Conservation (phyloP, 805 yeast genomes). For the Ogataea parapolymorpha region DNA sequence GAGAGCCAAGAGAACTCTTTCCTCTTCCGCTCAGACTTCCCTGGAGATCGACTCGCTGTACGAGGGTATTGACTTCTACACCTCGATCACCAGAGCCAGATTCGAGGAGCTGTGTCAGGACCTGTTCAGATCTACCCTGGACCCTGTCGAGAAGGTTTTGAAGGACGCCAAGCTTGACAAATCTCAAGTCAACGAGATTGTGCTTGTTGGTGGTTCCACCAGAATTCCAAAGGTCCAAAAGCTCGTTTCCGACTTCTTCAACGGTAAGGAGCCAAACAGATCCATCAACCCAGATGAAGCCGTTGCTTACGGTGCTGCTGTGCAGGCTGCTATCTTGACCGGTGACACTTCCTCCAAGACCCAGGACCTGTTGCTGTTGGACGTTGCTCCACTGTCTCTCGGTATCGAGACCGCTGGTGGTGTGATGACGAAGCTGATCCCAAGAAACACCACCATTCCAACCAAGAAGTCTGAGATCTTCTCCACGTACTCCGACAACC, state of each 20-base stretch:
- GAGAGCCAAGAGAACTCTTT: constrained; percentile 97
- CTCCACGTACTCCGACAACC: constrained; percentile 13
- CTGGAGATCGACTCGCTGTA: constrained; percentile 94
- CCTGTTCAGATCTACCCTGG: constrained; percentile 88
- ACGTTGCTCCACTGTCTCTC: constrained; percentile 13
- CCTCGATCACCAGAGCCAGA: constrained; percentile 95
- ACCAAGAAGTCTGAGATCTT: constrained; percentile 13
- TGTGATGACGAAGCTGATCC: constrained; percentile 13
- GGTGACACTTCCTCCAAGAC: constrained; percentile 14
- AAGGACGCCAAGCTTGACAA: constrained; percentile 51
- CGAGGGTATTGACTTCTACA: constrained; percentile 94
- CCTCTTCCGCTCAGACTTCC: constrained; percentile 93
- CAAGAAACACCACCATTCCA: constrained; percentile 13
- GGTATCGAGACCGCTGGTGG: constrained; percentile 15
- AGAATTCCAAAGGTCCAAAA: constrained; percentile 97
- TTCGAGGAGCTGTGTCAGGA: constrained; percentile 95
- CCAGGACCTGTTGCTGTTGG: constrained; percentile 10
- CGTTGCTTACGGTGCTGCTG: constrained; percentile 99
- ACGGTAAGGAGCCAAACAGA: constrained; percentile 95
- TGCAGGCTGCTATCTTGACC: constrained; percentile 83
- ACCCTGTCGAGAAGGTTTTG: constrained; percentile 92
- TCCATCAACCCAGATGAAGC: constrained; percentile 99
- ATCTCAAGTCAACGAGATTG: constrained; percentile 87
- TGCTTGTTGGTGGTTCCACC: constrained; percentile 96
- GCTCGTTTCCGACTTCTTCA: constrained; percentile 92